These are phyloP conservation scores for Penicillium coffeae DNA, from an alignment of 495 filamentous ascomycete genomes.

Conservation along the genomic window DNA sequence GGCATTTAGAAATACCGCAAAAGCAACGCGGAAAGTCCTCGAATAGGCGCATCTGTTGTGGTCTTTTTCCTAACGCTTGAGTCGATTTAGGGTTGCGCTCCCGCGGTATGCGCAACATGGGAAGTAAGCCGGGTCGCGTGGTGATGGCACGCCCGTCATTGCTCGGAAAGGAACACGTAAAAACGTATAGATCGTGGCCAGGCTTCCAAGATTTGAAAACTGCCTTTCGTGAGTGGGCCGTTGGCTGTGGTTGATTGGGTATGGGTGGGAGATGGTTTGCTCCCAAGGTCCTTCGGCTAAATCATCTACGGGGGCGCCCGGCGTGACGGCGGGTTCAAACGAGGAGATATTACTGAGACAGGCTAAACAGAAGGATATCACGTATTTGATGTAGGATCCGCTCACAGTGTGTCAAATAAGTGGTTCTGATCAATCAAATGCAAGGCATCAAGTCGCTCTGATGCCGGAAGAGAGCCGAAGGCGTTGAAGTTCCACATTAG, in stretches of 20 bases:
- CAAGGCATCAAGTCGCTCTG: too few species aligned
- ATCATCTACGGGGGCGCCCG: not conserved
- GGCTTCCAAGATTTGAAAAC: not conserved
- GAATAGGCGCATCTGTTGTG: not conserved
- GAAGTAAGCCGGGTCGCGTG: not conserved
- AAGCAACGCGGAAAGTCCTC: too few species aligned
- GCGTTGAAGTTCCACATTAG: not conserved
- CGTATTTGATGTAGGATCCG: not conserved
- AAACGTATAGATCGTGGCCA: not conserved
- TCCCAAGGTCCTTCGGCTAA: slow-evolving; percentile 26
- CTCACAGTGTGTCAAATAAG: not conserved
- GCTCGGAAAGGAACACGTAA: not conserved
- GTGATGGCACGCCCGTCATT: not conserved
- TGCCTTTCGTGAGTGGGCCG: not conserved
- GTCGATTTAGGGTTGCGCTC: not conserved
- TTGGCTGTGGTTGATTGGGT: slow-evolving; percentile 14
- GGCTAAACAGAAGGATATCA: not conserved
- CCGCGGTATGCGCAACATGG: not conserved
- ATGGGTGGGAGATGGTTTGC: slow-evolving; percentile 4
- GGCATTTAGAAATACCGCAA: too few species aligned
- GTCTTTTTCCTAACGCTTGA: not conserved
- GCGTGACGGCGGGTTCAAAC: not conserved
- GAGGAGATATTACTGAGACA: not conserved
- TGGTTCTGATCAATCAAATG: not conserved
- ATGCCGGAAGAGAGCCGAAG: not conserved